phyloP scores from a whole-genome alignment of 768 basidiomycete genomes.

The Suillus placidus region DNA sequence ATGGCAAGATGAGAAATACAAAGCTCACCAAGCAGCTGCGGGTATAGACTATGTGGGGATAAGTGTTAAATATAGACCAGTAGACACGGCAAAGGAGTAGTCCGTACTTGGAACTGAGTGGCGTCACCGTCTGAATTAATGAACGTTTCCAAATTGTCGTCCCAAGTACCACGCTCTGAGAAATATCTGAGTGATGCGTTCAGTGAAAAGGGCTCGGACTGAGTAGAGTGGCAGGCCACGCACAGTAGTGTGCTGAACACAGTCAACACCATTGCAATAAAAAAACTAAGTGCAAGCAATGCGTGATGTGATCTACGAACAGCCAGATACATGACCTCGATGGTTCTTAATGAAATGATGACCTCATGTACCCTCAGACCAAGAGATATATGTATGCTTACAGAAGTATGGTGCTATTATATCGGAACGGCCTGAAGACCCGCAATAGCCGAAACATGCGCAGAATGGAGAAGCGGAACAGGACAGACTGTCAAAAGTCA shows the following conservation, averaged over 20 bases:
- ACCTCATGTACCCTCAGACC: slow-evolving; percentile 9
- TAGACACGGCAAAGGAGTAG: background rate
- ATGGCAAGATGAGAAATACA: slow-evolving; percentile 15
- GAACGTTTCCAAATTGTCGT: slow-evolving; percentile 75
- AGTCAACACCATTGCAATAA: slow-evolving; percentile 84
- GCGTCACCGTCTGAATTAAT: slow-evolving; percentile 86
- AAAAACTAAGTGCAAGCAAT: slow-evolving; percentile 83
- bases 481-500: slow-evolving; percentile 56
- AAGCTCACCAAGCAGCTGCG: slow-evolving; percentile 74
- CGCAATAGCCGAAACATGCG: slow-evolving; percentile 87
- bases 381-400: slow-evolving; percentile 39
- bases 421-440: slow-evolving; percentile 88
- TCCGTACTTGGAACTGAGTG: slow-evolving; percentile 69
- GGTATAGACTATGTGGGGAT: slow-evolving; percentile 58
- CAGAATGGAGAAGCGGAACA: slow-evolving; percentile 90
- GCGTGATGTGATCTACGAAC: slow-evolving; percentile 86
- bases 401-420: slow-evolving; percentile 82
- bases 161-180: slow-evolving; percentile 90
- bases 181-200: slow-evolving; percentile 61
- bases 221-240: slow-evolving; percentile 27
- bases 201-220: background rate
- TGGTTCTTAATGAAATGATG: slow-evolving; percentile 52
- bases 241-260: slow-evolving; percentile 86
- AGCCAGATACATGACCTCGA: slow-evolving; percentile 92
- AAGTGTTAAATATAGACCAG: background rate